phyloP scores from a whole-genome alignment of 2,329 filamentous ascomycete genomes.

The Emmonsiellopsis sp. region DNA sequence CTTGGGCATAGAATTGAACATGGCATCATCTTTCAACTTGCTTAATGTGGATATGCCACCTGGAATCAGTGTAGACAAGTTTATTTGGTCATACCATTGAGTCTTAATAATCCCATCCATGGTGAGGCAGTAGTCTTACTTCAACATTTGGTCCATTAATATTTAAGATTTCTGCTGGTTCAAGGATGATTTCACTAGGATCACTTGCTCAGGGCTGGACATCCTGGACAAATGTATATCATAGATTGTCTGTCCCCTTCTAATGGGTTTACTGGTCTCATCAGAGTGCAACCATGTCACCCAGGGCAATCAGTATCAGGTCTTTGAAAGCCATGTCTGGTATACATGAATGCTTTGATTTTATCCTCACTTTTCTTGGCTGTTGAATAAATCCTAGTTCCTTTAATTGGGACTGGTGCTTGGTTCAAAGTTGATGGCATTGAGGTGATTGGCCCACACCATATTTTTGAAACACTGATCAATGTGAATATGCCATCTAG shows the following conservation, averaged over 20 bases:
- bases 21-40: too few species aligned
- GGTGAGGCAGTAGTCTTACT: constrained; percentile 48
- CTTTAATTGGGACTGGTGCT: constrained; percentile 3
- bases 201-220: constrained; percentile 23
- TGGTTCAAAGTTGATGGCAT: constrained; percentile 24
- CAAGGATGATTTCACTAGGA: constrained; percentile 30
- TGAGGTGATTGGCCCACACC: constrained; percentile 40
- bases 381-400: constrained; percentile 7
- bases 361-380: neutral
- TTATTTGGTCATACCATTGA: constrained; percentile 46
- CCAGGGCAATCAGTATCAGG: constrained; percentile 35
- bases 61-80: constrained; percentile 37
- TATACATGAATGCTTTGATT: neutral
- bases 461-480: constrained; percentile 56
- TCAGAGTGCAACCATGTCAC: constrained; percentile 42
- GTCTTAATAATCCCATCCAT: constrained; percentile 30
- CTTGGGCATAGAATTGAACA: constrained; percentile 45
- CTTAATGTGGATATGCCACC: constrained; percentile 30
- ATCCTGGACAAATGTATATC: constrained; percentile 62
- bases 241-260: constrained; percentile 46
- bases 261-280: constrained; percentile 47
- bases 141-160: constrained; percentile 21
- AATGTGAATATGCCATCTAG: too few species aligned
- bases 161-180: constrained; percentile 53
- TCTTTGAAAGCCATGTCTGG: constrained; percentile 7